Evolutionary conservation across 2,329 filamentous ascomycete genomes (phyloP).

Genomic region (Xylaria sp.): DNA sequence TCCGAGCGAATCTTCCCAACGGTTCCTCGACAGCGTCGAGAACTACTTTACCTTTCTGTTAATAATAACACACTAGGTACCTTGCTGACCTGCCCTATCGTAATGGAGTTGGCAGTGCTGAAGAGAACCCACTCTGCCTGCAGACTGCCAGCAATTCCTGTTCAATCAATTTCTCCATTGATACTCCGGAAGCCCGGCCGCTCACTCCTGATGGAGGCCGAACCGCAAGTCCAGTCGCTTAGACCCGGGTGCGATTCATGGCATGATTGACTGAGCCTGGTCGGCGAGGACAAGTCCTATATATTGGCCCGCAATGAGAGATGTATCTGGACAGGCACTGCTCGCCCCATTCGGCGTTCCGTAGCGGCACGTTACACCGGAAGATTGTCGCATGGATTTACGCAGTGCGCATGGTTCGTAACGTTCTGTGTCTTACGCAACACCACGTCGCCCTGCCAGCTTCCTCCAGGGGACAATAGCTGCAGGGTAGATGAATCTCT

Average conservation of each 20-base stretch:
- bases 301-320: background rate
- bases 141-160: background rate
- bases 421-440: constrained; percentile 10
- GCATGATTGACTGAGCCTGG: background rate
- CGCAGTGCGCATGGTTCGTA: constrained; percentile 2
- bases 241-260: background rate
- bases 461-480: background rate
- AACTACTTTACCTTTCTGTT: background rate
- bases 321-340: background rate
- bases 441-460: constrained; percentile 5
- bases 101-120: constrained; percentile 9
- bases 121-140: background rate
- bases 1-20: background rate
- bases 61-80: constrained; percentile 6
- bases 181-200: constrained; percentile 16
- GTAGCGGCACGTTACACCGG: constrained; percentile 3
- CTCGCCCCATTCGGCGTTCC: constrained; percentile 6
- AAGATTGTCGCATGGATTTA: constrained; percentile 13
- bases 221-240: constrained; percentile 1
- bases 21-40: background rate
- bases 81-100: background rate
- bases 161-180: background rate
- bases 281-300: background rate
- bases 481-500: background rate
- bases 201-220: constrained; percentile 7